A percentile compares a stretch with the other conserved stretches of the same genome.
Conservation (phyloP, 805 yeast genomes). For the Starmerella etchellsii region DNA sequence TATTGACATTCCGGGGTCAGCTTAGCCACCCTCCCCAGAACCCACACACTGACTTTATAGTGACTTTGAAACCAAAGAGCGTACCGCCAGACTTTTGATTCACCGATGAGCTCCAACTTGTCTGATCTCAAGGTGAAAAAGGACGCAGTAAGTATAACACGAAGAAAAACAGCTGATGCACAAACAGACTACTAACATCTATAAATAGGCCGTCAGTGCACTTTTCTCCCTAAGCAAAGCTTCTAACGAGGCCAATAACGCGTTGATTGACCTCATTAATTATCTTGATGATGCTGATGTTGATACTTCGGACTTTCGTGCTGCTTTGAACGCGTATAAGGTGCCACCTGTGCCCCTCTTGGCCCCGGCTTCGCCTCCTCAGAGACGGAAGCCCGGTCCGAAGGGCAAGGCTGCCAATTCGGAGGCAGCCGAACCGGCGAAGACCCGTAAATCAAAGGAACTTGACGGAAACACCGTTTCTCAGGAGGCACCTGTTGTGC, state of each 20-base stretch:
- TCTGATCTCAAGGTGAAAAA: constrained; percentile 23
- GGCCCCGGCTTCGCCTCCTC: not conserved
- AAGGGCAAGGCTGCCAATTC: not conserved
- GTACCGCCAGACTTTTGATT: too few relatives aligned
- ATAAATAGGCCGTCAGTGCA: constrained; percentile 53
- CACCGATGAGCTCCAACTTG: too few relatives aligned
- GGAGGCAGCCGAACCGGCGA: not conserved
- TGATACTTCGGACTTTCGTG: constrained; percentile 30
- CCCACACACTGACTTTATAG: not conserved
- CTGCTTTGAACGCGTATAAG: constrained; percentile 20
- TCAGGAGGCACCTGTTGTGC: constrained; percentile 12
- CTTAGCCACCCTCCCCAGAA: not conserved
- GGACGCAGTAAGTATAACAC: constrained; percentile 26
- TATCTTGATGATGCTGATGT: constrained; percentile 35
- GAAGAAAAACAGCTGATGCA: not conserved
- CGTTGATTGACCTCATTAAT: constrained; percentile 65
- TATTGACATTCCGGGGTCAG: not conserved
- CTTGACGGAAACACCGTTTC: not conserved
- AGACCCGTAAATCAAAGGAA: not conserved
- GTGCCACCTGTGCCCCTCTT: not conserved
- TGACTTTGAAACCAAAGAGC: too few relatives aligned
- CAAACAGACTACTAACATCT: constrained; percentile 8
- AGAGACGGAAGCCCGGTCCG: not conserved
- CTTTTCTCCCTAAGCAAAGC: constrained; percentile 72
- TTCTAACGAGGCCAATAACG: constrained; percentile 73